Conservation (phyloP, 129 eudicot genomes). For the Centaurea solstitialis region DNA sequence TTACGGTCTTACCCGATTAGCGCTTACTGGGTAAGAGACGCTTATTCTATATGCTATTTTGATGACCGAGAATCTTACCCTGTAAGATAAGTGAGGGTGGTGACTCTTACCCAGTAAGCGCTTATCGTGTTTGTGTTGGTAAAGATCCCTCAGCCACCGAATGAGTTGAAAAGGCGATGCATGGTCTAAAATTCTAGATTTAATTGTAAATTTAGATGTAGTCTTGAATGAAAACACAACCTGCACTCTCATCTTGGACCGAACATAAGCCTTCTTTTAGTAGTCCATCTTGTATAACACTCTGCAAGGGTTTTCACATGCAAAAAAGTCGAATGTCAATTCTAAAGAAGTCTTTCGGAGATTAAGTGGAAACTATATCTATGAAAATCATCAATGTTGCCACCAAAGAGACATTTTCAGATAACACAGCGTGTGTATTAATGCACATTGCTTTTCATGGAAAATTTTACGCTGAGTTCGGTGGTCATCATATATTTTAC, state of each 20-base stretch:
- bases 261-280: constrained; percentile 87
- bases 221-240: constrained; percentile 36
- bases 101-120: too few relatives aligned
- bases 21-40: too few relatives aligned
- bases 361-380: neutral
- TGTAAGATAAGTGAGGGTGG: too few relatives aligned
- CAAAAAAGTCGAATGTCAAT: neutral
- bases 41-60: too few relatives aligned
- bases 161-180: neutral
- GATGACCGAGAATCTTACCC: too few relatives aligned
- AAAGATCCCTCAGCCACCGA: too few relatives aligned
- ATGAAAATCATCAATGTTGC: too few relatives aligned
- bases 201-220: neutral
- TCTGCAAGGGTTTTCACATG: constrained; percentile 38
- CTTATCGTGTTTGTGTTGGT: too few relatives aligned
- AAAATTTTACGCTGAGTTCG: neutral
- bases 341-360: neutral
- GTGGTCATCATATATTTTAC: too few relatives aligned
- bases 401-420: too few relatives aligned
- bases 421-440: neutral
- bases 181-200: neutral
- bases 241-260: constrained; percentile 98
- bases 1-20: too few relatives aligned
- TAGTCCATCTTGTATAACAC: constrained; percentile 78
- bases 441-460: neutral